Percentiles rank a stretch among this genome's conserved stretches.
These are phyloP conservation scores for Yueomyces sp. DNA, from an alignment of 805 yeast genomes.

Conservation along the genomic window DNA sequence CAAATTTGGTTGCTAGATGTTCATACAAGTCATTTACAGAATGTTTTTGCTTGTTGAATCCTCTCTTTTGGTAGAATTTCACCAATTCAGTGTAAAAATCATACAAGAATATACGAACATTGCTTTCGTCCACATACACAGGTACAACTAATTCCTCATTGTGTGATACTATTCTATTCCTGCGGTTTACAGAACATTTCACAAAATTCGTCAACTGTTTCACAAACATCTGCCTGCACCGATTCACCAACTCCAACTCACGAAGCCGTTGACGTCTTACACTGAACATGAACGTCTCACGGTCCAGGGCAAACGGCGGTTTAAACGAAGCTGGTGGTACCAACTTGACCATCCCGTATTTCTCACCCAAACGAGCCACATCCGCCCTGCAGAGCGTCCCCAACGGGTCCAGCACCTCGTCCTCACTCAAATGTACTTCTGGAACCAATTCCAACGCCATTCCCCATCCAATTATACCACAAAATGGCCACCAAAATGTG, in stretches of 20 bases:
- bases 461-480: background rate
- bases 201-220: conserved; percentile 41
- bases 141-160: background rate
- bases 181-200: background rate
- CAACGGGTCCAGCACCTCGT: conserved; percentile 53
- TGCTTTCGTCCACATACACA: background rate
- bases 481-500: too few relatives aligned
- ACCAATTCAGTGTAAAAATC: conserved; percentile 28
- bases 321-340: conserved; percentile 42
- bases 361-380: conserved; percentile 32
- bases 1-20: background rate
- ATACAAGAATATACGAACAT: conserved; percentile 19
- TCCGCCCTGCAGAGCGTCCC: conserved; percentile 42
- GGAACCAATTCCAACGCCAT: conserved; percentile 30
- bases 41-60: background rate
- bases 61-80: conserved; percentile 3
- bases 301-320: conserved; percentile 42
- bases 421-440: conserved; percentile 37
- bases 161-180: conserved; percentile 5
- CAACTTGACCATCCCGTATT: conserved; percentile 65
- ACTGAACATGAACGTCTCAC: conserved; percentile 42
- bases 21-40: background rate
- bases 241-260: conserved; percentile 47
- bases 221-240: conserved; percentile 49
- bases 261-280: conserved; percentile 56